phyloP scores from a whole-genome alignment of 495 filamentous ascomycete species.

The Lasiosphaeriaceae sp. region DNA sequence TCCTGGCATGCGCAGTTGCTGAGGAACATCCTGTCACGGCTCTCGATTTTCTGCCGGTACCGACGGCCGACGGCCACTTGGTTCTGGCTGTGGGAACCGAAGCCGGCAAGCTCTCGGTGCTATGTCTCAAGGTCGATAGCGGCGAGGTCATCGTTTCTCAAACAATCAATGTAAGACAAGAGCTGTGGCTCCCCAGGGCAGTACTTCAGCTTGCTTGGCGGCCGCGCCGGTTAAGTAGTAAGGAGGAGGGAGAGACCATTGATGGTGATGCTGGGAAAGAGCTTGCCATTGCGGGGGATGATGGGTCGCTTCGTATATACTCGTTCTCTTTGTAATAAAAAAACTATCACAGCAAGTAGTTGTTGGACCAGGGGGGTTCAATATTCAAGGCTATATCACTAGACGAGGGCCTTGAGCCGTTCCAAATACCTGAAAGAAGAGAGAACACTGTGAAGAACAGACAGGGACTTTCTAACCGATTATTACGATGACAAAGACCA shows the following conservation, averaged over 20 bases:
- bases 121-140: constrained; percentile 28
- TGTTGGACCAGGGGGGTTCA: too few relatives aligned
- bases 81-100: constrained; percentile 68
- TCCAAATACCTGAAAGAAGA: too few relatives aligned
- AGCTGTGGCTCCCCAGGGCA: constrained; percentile 61
- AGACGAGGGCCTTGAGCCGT: too few relatives aligned
- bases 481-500: too few relatives aligned
- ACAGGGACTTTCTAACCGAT: too few relatives aligned
- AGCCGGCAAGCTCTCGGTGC: constrained; percentile 48
- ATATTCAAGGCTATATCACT: too few relatives aligned
- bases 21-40: constrained; percentile 64
- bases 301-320: constrained; percentile 74
- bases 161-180: constrained; percentile 38
- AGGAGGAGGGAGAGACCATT: constrained; percentile 5
- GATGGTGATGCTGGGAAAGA: constrained; percentile 33
- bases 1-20: constrained; percentile 16
- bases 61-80: constrained; percentile 35
- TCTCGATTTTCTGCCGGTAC: constrained; percentile 57
- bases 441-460: too few relatives aligned
- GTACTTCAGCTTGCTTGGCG: constrained; percentile 77
- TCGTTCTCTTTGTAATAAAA: constrained; percentile 11
- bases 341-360: too few relatives aligned
- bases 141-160: constrained; percentile 42
- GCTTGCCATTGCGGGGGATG: constrained; percentile 78
- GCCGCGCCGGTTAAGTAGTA: constrained; percentile 37